These are phyloP conservation scores for Gossypium stocksii DNA, from an alignment of 345 rosid genomes.

Conservation along the genomic window DNA sequence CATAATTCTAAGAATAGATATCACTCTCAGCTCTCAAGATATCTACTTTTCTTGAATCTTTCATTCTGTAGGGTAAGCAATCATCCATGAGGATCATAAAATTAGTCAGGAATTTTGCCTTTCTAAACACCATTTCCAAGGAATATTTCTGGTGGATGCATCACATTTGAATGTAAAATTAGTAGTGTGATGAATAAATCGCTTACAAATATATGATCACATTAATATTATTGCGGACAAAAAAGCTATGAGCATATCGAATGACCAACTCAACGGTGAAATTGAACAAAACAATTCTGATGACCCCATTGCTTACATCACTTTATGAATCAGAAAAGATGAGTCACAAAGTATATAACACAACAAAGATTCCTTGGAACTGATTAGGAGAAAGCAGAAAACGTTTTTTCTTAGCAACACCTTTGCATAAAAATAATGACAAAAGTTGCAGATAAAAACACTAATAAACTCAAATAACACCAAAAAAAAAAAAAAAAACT, in stretches of 20 bases:
- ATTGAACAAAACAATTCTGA: background rate
- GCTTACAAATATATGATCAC: background rate
- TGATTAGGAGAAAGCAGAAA: background rate
- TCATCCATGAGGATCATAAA: background rate
- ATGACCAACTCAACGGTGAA: background rate
- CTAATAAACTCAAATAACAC: too few species aligned
- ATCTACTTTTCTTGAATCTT: background rate
- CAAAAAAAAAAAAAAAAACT: too few species aligned
- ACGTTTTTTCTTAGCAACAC: background rate
- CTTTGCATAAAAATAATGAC: too few species aligned
- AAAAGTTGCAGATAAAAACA: background rate
- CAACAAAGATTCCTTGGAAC: background rate
- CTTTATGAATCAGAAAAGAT: background rate
- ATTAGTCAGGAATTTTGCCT: background rate
- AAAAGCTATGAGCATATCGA: background rate
- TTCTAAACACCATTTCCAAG: background rate
- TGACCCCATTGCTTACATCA: background rate
- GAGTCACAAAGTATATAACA: background rate
- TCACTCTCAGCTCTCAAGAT: background rate
- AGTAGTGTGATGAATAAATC: background rate
- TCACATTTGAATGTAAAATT: background rate
- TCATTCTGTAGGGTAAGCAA: background rate
- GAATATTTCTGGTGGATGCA: conserved; percentile 4
- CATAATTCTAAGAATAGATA: background rate
- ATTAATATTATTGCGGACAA: background rate